A percentile compares a stretch with the other conserved stretches of the same genome.
These are phyloP conservation scores for Colletotrichum godetiae DNA, from an alignment of 2,329 filamentous ascomycete genomes.

Conservation along the genomic window DNA sequence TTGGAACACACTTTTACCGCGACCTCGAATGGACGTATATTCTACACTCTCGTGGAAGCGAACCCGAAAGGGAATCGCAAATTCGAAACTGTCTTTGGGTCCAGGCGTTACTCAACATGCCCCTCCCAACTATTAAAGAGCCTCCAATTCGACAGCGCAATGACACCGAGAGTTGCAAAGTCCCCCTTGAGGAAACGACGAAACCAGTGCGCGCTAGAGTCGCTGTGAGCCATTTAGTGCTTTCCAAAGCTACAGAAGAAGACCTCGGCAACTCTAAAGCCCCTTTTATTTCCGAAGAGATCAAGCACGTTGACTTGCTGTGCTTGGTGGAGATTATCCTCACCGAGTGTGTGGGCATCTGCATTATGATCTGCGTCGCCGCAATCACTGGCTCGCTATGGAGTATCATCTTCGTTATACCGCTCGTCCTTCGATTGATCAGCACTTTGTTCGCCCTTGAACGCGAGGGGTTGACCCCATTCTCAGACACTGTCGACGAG, in stretches of 20 bases:
- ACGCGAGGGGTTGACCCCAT: background rate
- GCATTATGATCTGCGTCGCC: background rate
- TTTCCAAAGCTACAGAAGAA: background rate
- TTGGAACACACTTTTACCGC: background rate
- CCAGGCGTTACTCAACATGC: constrained; percentile 22
- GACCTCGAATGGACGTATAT: background rate
- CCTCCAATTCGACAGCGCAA: background rate
- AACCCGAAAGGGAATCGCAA: constrained; percentile 13
- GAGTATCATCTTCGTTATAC: constrained; percentile 28
- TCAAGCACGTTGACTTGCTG: background rate
- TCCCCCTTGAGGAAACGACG: background rate
- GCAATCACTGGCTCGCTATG: constrained; percentile 13
- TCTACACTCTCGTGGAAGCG: background rate
- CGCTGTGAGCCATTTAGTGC: background rate
- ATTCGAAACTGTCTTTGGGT: constrained; percentile 37
- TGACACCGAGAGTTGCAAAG: background rate
- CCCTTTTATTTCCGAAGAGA: background rate
- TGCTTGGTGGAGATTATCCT: background rate
- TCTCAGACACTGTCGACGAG: background rate
- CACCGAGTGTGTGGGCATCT: background rate
- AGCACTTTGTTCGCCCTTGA: constrained; percentile 26
- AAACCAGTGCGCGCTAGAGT: background rate
- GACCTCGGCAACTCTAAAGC: background rate
- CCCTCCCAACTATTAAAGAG: background rate
- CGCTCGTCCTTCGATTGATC: constrained; percentile 28